Evolutionary conservation across 2,329 filamentous ascomycete genomes (phyloP), one percentile per base, ranked within the genome.

Genomic region (Aspergillus jensenii): DNA sequence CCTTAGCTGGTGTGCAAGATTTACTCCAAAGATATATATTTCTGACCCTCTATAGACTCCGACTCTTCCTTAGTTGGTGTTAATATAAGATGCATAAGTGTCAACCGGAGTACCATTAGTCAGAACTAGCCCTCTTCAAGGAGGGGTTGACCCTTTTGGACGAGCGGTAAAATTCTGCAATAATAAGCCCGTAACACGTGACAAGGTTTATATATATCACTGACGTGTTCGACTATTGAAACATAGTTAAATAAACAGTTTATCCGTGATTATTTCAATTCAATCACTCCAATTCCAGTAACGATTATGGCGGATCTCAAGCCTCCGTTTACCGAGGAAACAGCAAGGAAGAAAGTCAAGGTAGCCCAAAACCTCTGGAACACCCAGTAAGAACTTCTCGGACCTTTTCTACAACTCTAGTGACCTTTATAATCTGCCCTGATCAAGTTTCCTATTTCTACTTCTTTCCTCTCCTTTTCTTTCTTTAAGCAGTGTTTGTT

Each of bases 341-440:
- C 86, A 1, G 91, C 91, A 2, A 78, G 78, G 15, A 78, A 81
- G 58, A 96, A 96, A 72, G 91, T 96, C 62, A 96, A 96, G 76
- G 87, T 87, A 17, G 91, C 90, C 0, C 91, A 96, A 71, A 84
- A 91, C 71, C 79, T 88, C 3, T 96, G 91, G 91, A 96, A 96
- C 68, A 88, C 87, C 1, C 83, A 79, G 89, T 90, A 73, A 64
- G 77, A 39, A 25, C 33, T 19, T 6, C 27, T 31, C 27, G 15
- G 9, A 4, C 15, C 12, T 5, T 9, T 31, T 33, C 12, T 33
- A 47, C 25, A 35, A 14, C n/a, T 21, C 12, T 23, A 5, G 21
- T 14, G n/a, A 2, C 21, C 25, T 50, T 17, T 31, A 27, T 6
- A 17, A 31, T 17, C 37, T 43, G 17, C 35, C 14, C 6, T 37